Conservation (phyloP, 2,329 filamentous ascomycete genomes). For the Nannizziopsis arthrosporioides region DNA sequence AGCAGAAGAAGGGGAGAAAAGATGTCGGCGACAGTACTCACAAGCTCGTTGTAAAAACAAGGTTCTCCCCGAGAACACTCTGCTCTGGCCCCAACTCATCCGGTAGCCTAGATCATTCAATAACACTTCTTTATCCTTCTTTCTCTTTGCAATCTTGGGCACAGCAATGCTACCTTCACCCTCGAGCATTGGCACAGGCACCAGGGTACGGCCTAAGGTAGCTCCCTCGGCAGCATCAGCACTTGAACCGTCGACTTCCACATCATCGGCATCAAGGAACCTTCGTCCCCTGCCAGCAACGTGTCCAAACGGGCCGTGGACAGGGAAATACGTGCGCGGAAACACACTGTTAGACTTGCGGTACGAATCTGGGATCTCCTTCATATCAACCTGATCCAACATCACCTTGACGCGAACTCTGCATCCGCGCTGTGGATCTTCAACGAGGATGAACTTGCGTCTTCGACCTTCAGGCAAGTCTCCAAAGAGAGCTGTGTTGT, state of each 20-base stretch:
- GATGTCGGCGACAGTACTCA: slow-evolving; percentile 43
- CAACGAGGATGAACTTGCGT: slow-evolving; percentile 92
- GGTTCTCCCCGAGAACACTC: slow-evolving; percentile 75
- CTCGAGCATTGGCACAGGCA: slow-evolving; percentile 51
- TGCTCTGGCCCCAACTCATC: slow-evolving; percentile 93
- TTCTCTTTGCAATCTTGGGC: slow-evolving; percentile 57
- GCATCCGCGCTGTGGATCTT: slow-evolving; percentile 69
- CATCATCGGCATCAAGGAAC: slow-evolving; percentile 47
- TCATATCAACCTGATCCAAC: slow-evolving; percentile 85
- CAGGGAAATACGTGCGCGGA: slow-evolving; percentile 80
- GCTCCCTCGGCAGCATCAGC: slow-evolving; percentile 23
- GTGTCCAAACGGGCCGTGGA: slow-evolving; percentile 68
- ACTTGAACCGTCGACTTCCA: neutral
- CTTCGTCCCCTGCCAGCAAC: slow-evolving; percentile 52
- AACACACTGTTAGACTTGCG: slow-evolving; percentile 81
- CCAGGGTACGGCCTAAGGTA: slow-evolving; percentile 38
- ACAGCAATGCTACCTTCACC: slow-evolving; percentile 66
- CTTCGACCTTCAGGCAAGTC: slow-evolving; percentile 82
- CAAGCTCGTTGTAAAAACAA: slow-evolving; percentile 83
- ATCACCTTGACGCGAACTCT: slow-evolving; percentile 82
- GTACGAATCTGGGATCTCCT: slow-evolving; percentile 92
- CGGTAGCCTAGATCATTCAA: slow-evolving; percentile 88
- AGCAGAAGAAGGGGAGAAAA: neutral
- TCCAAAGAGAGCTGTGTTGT: slow-evolving; percentile 63
- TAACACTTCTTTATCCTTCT: slow-evolving; percentile 70